phyloP scores from a whole-genome alignment of 768 basidiomycete species.

The Phaeotremella skinneri region DNA sequence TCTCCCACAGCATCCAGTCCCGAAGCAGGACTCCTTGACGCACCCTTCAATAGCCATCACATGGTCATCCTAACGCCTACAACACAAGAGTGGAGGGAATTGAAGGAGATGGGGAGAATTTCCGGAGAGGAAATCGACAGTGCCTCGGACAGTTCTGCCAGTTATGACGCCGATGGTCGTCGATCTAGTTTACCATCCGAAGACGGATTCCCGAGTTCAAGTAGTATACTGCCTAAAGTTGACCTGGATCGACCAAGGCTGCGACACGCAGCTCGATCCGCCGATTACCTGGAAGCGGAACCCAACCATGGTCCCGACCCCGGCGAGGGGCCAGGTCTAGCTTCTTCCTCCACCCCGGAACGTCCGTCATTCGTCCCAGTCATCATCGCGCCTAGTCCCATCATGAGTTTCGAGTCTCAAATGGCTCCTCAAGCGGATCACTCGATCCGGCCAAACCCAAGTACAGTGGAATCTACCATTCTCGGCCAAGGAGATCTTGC shows the following conservation, averaged over 20 bases:
- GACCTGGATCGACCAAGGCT: conserved; percentile 9
- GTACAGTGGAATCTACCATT: background rate
- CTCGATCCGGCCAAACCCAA: background rate
- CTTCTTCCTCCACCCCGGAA: conserved; percentile 2
- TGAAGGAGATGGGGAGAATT: conserved; percentile 26
- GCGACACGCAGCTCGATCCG: conserved; percentile 24
- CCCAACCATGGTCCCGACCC: conserved; percentile 37
- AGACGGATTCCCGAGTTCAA: conserved; percentile 6
- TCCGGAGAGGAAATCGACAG: conserved; percentile 23
- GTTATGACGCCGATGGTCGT: conserved; percentile 21
- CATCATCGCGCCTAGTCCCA: conserved; percentile 40
- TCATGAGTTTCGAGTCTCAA: conserved; percentile 12
- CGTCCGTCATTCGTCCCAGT: conserved; percentile 29
- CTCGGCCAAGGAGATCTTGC: background rate
- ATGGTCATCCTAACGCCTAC: conserved; percentile 50
- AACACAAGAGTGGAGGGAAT: conserved; percentile 50
- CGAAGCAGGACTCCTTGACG: conserved; percentile 7
- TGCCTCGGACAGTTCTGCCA: conserved; percentile 10
- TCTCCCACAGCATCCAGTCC: conserved; percentile 12
- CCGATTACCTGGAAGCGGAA: conserved; percentile 33
- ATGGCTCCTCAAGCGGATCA: background rate
- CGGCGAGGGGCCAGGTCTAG: conserved; percentile 17
- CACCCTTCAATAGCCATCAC: conserved; percentile 10
- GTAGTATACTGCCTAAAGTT: conserved; percentile 11
- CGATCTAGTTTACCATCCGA: conserved; percentile 5